Conservation (phyloP, 768 basidiomycete species). For the Suillus cothurnatus region DNA sequence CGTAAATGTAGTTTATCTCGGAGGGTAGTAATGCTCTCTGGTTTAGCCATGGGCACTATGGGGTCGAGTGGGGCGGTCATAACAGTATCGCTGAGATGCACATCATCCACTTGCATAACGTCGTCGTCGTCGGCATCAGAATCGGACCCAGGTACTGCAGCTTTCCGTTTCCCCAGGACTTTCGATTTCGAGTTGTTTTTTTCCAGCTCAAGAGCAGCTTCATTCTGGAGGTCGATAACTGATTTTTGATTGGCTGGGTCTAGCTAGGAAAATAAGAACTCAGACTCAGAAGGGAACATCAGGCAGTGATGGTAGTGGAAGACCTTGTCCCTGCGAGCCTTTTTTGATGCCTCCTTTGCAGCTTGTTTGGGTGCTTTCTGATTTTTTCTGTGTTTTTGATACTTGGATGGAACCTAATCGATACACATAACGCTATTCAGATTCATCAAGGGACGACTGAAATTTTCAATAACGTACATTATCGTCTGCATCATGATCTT, state of each 20-base stretch:
- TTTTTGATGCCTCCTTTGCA: constrained; percentile 86
- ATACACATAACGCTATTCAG: neutral
- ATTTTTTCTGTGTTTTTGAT: constrained; percentile 88
- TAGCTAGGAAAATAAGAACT: constrained; percentile 53
- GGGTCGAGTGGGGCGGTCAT: neutral
- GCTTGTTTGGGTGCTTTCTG: constrained; percentile 82
- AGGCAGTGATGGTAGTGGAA: neutral
- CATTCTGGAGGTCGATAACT: constrained; percentile 71
- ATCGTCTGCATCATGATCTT: constrained; percentile 13
- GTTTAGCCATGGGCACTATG: constrained; percentile 64
- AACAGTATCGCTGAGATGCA: constrained; percentile 30
- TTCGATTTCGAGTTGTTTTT: constrained; percentile 20
- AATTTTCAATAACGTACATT: constrained; percentile 16
- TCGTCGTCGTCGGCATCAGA: constrained; percentile 29
- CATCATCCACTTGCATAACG: constrained; percentile 34
- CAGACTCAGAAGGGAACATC: neutral
- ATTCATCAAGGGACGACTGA: neutral
- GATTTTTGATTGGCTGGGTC: constrained; percentile 90
- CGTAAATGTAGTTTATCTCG: constrained; percentile 75
- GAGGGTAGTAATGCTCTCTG: constrained; percentile 62
- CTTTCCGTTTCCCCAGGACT: constrained; percentile 53
- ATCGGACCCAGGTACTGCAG: constrained; percentile 32
- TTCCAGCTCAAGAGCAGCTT: constrained; percentile 39
- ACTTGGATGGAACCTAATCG: constrained; percentile 43
- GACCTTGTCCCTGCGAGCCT: constrained; percentile 87